phyloP scores from a whole-genome alignment of 768 basidiomycete species.

The Lentinula sp. region DNA sequence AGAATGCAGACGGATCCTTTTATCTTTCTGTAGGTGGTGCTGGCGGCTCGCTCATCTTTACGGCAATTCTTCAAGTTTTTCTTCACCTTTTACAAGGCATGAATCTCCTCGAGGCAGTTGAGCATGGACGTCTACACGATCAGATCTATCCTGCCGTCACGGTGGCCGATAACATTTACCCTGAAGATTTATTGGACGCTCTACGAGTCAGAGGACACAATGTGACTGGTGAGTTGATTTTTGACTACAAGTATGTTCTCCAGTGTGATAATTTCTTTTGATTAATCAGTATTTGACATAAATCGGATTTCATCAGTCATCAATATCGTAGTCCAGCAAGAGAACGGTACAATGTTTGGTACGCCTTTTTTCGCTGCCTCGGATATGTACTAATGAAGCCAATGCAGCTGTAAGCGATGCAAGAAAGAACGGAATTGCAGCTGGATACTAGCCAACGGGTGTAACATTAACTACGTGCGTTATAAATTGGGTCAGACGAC shows the following conservation, averaged over 20 bases:
- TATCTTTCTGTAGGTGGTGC: conserved; percentile 76
- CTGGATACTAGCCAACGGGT: conserved; percentile 55
- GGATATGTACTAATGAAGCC: not conserved
- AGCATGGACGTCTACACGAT: conserved; percentile 58
- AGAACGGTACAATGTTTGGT: conserved; percentile 61
- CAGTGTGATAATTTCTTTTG: not conserved
- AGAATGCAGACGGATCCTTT: conserved; percentile 67
- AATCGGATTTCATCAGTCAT: conserved; percentile 73
- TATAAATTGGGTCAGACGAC: not conserved
- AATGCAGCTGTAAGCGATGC: conserved; percentile 79
- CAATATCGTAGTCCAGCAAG: conserved; percentile 50
- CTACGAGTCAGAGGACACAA: conserved; percentile 49
- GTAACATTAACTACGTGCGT: not conserved
- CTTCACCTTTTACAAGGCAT: conserved; percentile 79
- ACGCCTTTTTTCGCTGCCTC: conserved; percentile 16
- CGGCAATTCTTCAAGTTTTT: conserved; percentile 71
- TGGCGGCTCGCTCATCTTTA: conserved; percentile 84
- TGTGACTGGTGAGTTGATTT: conserved; percentile 33
- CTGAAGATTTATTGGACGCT: conserved; percentile 30
- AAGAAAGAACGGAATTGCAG: conserved; percentile 87
- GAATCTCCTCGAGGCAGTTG: conserved; percentile 59
- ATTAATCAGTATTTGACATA: conserved; percentile 48
- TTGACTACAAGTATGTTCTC: not conserved
- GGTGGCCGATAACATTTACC: conserved; percentile 39
- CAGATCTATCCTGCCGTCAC: conserved; percentile 54